Evolutionary conservation across 371 early-diverging fungal species (phyloP), one percentile per base, ranked within the genome.

Genomic region (Umbelopsis sp.): DNA sequence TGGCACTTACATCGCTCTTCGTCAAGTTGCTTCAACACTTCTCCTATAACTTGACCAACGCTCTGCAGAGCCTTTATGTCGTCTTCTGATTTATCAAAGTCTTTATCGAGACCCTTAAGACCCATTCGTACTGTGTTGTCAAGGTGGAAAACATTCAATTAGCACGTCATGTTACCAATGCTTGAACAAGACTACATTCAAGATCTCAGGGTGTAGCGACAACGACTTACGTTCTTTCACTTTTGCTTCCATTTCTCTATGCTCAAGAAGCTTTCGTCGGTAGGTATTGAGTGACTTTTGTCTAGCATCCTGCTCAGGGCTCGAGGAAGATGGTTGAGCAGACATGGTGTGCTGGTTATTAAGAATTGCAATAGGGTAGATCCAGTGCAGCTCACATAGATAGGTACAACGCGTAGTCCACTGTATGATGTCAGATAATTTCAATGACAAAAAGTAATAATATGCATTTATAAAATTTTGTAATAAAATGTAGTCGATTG

Each of bases 21-120:
- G 77, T 96, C 96, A 73, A 99, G 82, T 80, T 98, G 97, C 80
- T 99, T 99, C 67, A 99, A 83, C 16, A 99, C 97, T 80, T 99
- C 99, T 57, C 99, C 99, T 74, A 99, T 96, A 69, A 99, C 99
- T 80, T 99, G 99, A 8, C 99, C 99, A 35, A 99, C 98, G 75
- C 95, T 95, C 82, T 99, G 99, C 62, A 99, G 76, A 1, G 99
- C 97, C 78, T 99, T 98, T 69, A 99, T 91, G 77, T 99, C 99
- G 69, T 96, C 94, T 80, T 99, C 99, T 7, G 97, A 92, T 77
- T 99, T 99, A 72, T 96, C 90, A 77, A 87, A 99, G 68, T 93
- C 93, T 71, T 89, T 92, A 74, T 92, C 97, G 63, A 94, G 87
- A 35, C 90, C 80, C 71, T 92, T 88, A 69, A 95, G 87, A 65